A percentile compares a stretch with the other conserved stretches of the same genome.
phyloP scores from a whole-genome alignment of 2,329 filamentous ascomycete genomes.

The Pseudocercospora fuligena region DNA sequence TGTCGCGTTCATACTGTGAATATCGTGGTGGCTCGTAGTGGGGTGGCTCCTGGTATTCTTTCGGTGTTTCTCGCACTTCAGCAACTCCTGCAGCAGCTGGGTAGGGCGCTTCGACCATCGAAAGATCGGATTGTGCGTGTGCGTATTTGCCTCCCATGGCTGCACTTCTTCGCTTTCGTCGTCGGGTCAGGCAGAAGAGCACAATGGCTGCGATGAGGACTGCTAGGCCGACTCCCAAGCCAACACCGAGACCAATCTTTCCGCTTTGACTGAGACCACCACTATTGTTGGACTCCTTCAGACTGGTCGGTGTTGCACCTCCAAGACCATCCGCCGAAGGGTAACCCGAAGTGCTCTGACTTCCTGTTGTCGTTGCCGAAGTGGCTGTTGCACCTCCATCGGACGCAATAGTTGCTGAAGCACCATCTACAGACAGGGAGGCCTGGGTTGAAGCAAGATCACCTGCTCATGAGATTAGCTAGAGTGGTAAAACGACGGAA shows the following conservation, averaged over 20 bases:
- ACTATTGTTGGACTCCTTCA: not conserved
- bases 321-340: not conserved
- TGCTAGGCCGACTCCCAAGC: constrained; percentile 22
- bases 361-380: too few species aligned
- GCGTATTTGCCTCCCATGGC: constrained; percentile 19
- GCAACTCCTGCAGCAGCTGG: constrained; percentile 10
- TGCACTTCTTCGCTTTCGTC: constrained; percentile 13
- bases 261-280: constrained; percentile 18
- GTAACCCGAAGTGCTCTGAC: not conserved
- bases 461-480: too few species aligned
- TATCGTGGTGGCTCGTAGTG: constrained; percentile 5
- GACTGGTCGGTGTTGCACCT: not conserved
- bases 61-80: not conserved
- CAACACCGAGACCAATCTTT: constrained; percentile 29
- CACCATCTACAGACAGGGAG: too few species aligned
- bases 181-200: constrained; percentile 17
- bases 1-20: not conserved
- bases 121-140: constrained; percentile 25
- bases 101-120: constrained; percentile 25
- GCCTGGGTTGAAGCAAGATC: too few species aligned
- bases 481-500: too few species aligned
- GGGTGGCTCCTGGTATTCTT: constrained; percentile 7
- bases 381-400: too few species aligned
- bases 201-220: constrained; percentile 22
- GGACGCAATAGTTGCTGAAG: too few species aligned